Evolutionary conservation across 495 filamentous ascomycete genomes (phyloP).

Genomic region (Penicillium coprophilum): DNA sequence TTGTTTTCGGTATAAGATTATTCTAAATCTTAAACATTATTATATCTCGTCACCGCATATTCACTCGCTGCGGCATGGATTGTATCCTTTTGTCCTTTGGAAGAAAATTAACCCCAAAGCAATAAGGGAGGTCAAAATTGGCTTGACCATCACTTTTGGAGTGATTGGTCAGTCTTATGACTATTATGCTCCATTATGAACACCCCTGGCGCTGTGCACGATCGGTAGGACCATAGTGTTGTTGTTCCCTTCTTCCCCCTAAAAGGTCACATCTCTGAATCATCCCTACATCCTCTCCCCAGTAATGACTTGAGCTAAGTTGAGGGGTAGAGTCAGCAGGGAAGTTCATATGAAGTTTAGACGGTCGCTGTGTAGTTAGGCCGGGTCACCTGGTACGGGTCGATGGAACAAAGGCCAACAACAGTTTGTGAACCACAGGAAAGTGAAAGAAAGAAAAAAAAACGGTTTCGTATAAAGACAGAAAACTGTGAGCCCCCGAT

Average conservation of each 20-base stretch:
- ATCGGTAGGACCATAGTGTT: neutral
- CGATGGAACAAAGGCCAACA: neutral
- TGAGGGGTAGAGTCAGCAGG: constrained; percentile 1
- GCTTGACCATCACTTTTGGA: neutral
- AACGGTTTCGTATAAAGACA: neutral
- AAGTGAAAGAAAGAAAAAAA: neutral
- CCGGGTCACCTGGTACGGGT: neutral
- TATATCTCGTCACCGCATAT: neutral
- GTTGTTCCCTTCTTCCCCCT: neutral
- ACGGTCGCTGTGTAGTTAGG: neutral
- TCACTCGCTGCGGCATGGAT: neutral
- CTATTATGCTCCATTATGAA: neutral
- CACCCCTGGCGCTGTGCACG: neutral
- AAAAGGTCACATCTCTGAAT: neutral
- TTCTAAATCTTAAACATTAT: neutral
- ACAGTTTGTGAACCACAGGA: neutral
- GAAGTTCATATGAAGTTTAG: neutral
- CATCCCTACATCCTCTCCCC: neutral
- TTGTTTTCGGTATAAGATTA: neutral
- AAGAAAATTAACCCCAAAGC: neutral
- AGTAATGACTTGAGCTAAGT: neutral
- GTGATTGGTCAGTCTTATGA: neutral
- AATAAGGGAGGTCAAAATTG: neutral
- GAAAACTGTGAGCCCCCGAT: neutral
- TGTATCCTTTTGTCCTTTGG: neutral